Evolutionary conservation across 2,329 filamentous ascomycete species (phyloP), one percentile per base, ranked within the genome.

Genomic region (Diaporthe longicolla): DNA sequence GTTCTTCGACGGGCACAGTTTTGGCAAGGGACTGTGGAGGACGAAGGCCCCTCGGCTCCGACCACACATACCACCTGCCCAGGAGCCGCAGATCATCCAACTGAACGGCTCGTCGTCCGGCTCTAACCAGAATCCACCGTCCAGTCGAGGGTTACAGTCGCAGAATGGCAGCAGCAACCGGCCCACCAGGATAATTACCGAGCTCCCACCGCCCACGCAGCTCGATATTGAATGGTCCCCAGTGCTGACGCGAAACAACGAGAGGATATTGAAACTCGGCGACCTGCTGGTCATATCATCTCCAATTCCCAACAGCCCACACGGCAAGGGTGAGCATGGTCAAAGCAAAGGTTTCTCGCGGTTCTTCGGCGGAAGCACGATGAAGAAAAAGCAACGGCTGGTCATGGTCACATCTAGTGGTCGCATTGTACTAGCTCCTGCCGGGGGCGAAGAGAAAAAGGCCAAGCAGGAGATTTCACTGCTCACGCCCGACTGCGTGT

Each of bases 221-320:
- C 87, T 99, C 35, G 97, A 99, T 80, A 97, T 99, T 73, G 97
- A 99, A 83, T 99, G 97, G 97, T 98, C 96, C 0, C 97, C 97
- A 0, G 95, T 99, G 6, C 86, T 99, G 72, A 98, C 94, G 13
- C 92, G 93, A 79, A 93, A 91, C 74, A 98, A 98, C 80, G 97
- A 99, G 83, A 91, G 97, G 48, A 99, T 99, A 78, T 83, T 99
- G 76, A 98, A 97, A 82, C 87, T 99, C 29, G 97, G 97, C 2
- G 98, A 99, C 79, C 85, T 98, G 76, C 90, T 95, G 82, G 95
- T 99, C 10, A 88, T 94, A 52, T 93, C 94, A 8, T 91, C 94
- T 3, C 93, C 95, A 13, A 89, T 95, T 70, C 89, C 93, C 13
- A 93, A 94, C 79, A 94, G 92, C 76, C 91, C 93, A 0, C 92